phyloP scores from a whole-genome alignment of 768 basidiomycete species.

The Tylopilus rubrobrunneus region DNA sequence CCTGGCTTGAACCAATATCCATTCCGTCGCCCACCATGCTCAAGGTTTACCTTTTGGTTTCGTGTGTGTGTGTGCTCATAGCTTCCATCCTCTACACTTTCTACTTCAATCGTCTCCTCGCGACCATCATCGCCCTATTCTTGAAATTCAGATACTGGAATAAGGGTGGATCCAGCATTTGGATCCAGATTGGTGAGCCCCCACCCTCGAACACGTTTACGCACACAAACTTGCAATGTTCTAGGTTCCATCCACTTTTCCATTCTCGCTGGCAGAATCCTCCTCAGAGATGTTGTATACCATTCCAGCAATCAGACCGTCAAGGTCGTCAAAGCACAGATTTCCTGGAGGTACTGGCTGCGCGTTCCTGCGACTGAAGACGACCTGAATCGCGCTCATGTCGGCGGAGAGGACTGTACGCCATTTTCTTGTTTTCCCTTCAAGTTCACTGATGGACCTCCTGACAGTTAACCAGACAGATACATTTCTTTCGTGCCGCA shows the following conservation, averaged over 20 bases:
- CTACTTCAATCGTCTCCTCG: slow-evolving; percentile 88
- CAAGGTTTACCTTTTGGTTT: slow-evolving; percentile 54
- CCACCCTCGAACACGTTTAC: not conserved
- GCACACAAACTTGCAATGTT: slow-evolving; percentile 1
- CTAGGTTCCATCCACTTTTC: slow-evolving; percentile 91
- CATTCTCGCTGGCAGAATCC: slow-evolving; percentile 77
- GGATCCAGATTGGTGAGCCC: slow-evolving; percentile 74
- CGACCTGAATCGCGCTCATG: slow-evolving; percentile 48
- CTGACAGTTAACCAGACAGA: slow-evolving; percentile 33
- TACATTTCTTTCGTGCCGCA: slow-evolving; percentile 62
- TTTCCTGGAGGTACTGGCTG: slow-evolving; percentile 96
- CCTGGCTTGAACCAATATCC: not conserved
- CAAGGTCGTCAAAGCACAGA: slow-evolving; percentile 74
- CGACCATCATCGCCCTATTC: slow-evolving; percentile 56
- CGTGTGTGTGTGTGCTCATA: slow-evolving; percentile 54
- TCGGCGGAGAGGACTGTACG: slow-evolving; percentile 55
- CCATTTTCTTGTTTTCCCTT: slow-evolving; percentile 2
- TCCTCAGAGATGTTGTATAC: slow-evolving; percentile 85
- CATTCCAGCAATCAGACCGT: slow-evolving; percentile 92
- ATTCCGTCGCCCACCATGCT: slow-evolving; percentile 40
- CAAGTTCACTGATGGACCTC: slow-evolving; percentile 5
- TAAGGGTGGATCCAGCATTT: slow-evolving; percentile 67
- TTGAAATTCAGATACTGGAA: slow-evolving; percentile 80
- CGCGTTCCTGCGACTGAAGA: slow-evolving; percentile 74
- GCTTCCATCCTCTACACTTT: slow-evolving; percentile 74